Conservation (phyloP, 2,329 filamentous ascomycete genomes). For the Penicillium sp. region DNA sequence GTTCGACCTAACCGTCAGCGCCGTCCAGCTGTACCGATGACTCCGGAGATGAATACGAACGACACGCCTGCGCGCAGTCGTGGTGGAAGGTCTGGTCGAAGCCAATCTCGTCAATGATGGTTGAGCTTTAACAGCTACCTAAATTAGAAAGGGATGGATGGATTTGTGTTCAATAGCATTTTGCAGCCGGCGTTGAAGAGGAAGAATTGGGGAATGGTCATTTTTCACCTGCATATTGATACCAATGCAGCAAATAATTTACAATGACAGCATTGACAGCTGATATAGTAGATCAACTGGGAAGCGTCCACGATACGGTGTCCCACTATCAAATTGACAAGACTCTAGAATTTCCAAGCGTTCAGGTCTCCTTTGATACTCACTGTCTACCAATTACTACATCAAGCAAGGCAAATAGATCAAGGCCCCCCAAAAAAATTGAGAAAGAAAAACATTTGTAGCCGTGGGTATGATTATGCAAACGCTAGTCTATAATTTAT, state of each 20-base stretch:
- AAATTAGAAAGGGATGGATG: background rate
- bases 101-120: constrained; percentile 24
- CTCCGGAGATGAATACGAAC: constrained; percentile 27
- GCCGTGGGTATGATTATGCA: no score
- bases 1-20: constrained; percentile 32
- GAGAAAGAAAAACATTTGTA: no score
- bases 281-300: no score
- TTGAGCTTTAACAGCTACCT: background rate
- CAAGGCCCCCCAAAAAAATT: no score
- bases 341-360: no score
- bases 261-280: no score
- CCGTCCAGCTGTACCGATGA: constrained; percentile 16
- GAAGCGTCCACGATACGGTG: no score
- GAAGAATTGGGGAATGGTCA: background rate
- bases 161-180: constrained; percentile 13
- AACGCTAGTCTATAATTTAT: constrained; percentile 3
- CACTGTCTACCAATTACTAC: no score
- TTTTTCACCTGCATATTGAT: background rate
- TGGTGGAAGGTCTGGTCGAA: constrained; percentile 22
- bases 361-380: no score
- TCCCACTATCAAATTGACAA: no score
- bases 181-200: constrained; percentile 17
- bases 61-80: constrained; percentile 31
- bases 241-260: background rate
- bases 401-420: no score